A percentile compares a stretch with the other conserved stretches of the same genome.
Evolutionary conservation across 257 asterid species (phyloP).

Genomic region (Capsicum pubescens): DNA sequence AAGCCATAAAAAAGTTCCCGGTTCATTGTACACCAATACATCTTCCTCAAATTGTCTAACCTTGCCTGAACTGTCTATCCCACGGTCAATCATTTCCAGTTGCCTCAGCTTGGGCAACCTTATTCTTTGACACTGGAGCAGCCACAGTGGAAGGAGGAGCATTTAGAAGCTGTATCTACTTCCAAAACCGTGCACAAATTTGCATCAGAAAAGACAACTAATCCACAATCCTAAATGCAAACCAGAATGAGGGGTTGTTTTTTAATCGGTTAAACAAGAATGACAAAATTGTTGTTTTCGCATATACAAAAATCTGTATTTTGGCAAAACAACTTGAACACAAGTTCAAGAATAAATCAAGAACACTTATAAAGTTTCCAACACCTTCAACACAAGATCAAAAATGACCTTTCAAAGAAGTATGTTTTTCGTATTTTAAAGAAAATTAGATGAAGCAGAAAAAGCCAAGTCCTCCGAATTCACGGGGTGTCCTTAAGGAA

Average conservation of each 20-base stretch:
- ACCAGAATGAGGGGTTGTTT: background rate
- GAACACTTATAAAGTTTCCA: too few relatives aligned
- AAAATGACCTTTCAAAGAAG: too few relatives aligned
- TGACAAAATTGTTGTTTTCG: too few relatives aligned
- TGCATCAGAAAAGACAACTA: background rate
- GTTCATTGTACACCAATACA: conserved; percentile 43
- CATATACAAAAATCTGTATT: too few relatives aligned
- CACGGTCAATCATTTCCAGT: conserved; percentile 68
- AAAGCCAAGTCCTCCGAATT: too few relatives aligned
- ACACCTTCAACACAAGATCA: too few relatives aligned
- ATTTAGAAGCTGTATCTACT: conserved; percentile 60
- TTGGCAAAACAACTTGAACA: too few relatives aligned
- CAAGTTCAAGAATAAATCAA: too few relatives aligned
- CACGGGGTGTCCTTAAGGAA: too few relatives aligned
- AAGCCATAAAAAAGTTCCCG: conserved; percentile 29
- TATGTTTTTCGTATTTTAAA: too few relatives aligned
- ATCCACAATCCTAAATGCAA: background rate
- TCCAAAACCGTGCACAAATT: background rate
- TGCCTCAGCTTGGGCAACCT: conserved; percentile 87
- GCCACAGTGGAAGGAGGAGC: conserved; percentile 78
- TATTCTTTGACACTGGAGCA: conserved; percentile 76
- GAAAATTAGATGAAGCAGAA: too few relatives aligned
- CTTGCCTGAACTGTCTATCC: conserved; percentile 94
- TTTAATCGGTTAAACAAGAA: too few relatives aligned
- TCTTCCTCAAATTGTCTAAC: conserved; percentile 91